A percentile compares a stretch with the other conserved stretches of the same genome.
phyloP scores from a whole-genome alignment of 2,329 filamentous ascomycete genomes.

The Trichoderma atrobrunneum region DNA sequence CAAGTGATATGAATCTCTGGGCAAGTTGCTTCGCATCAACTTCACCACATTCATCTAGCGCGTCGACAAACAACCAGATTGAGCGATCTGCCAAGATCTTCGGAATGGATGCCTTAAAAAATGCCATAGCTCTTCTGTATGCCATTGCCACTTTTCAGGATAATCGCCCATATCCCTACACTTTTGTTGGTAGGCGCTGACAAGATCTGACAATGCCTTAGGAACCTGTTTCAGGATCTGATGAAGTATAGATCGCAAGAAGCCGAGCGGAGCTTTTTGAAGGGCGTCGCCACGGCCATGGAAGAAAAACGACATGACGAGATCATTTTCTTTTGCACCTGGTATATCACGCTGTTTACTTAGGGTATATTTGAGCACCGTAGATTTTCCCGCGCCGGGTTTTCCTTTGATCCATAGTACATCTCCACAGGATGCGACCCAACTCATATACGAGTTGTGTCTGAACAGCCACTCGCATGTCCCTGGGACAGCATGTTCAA shows the following conservation, averaged over 20 bases:
- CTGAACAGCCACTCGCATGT: slow-evolving; percentile 36
- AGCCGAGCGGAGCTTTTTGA: slow-evolving; percentile 33
- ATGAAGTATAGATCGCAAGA: slow-evolving; percentile 37
- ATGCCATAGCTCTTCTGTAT: slow-evolving; percentile 23
- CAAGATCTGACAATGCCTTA: slow-evolving; percentile 23
- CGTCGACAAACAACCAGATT: slow-evolving; percentile 35
- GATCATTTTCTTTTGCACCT: neutral
- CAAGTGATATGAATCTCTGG: slow-evolving; percentile 20
- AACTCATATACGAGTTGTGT: slow-evolving; percentile 27
- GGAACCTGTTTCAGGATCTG: slow-evolving; percentile 31
- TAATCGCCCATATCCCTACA: slow-evolving; percentile 13
- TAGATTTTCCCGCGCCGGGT: slow-evolving; percentile 41
- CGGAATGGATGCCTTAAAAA: slow-evolving; percentile 25
- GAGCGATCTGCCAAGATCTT: slow-evolving; percentile 22
- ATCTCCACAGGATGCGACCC: slow-evolving; percentile 22
- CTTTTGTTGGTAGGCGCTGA: slow-evolving; percentile 20
- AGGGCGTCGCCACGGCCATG: slow-evolving; percentile 32
- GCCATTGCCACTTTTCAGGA: slow-evolving; percentile 30
- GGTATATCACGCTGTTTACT: slow-evolving; percentile 24
- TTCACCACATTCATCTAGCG: slow-evolving; percentile 35
- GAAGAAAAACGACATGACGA: slow-evolving; percentile 38
- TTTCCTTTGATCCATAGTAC: slow-evolving; percentile 42
- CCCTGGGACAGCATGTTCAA: slow-evolving; percentile 23
- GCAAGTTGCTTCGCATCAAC: slow-evolving; percentile 23
- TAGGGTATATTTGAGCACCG: slow-evolving; percentile 35